Conservation (phyloP, 2,329 filamentous ascomycete species). For the Cadophora gregata region DNA sequence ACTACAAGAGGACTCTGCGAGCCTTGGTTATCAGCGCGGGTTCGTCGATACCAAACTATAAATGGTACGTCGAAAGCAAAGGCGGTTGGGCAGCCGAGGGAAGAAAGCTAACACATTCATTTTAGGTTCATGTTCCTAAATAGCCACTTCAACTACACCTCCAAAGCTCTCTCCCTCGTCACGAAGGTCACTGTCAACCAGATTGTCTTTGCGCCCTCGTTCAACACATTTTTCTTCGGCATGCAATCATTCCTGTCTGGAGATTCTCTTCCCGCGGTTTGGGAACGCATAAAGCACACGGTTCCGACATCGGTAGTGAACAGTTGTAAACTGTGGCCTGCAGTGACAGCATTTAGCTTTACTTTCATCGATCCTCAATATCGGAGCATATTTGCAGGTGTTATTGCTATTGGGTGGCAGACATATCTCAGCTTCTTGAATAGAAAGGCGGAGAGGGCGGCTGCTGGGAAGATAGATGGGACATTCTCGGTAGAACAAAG, state of each 20-base stretch:
- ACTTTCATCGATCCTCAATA: constrained; percentile 82
- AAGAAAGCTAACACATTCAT: neutral
- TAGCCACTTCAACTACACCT: constrained; percentile 82
- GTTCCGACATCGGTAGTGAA: constrained; percentile 80
- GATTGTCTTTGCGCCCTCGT: constrained; percentile 78
- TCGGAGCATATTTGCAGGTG: constrained; percentile 78
- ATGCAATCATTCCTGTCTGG: constrained; percentile 78
- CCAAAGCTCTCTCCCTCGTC: constrained; percentile 70
- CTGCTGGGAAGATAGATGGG: constrained; percentile 32
- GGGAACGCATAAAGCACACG: constrained; percentile 74
- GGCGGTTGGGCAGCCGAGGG: neutral
- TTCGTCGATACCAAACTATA: constrained; percentile 78
- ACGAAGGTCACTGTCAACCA: constrained; percentile 86
- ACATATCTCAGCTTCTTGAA: constrained; percentile 87
- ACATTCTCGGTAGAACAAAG: neutral
- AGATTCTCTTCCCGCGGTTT: constrained; percentile 65
- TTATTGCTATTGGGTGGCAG: constrained; percentile 89
- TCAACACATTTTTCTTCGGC: constrained; percentile 84
- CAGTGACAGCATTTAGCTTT: constrained; percentile 85
- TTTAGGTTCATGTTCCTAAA: constrained; percentile 80
- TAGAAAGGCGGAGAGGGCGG: constrained; percentile 67
- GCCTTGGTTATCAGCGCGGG: constrained; percentile 77
- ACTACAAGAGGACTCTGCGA: constrained; percentile 70
- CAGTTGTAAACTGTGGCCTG: constrained; percentile 86
- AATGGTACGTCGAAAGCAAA: constrained; percentile 65